Base-by-base conservation (phyloP, 768 basidiomycete species). In the Pholiota microspora region DNA sequence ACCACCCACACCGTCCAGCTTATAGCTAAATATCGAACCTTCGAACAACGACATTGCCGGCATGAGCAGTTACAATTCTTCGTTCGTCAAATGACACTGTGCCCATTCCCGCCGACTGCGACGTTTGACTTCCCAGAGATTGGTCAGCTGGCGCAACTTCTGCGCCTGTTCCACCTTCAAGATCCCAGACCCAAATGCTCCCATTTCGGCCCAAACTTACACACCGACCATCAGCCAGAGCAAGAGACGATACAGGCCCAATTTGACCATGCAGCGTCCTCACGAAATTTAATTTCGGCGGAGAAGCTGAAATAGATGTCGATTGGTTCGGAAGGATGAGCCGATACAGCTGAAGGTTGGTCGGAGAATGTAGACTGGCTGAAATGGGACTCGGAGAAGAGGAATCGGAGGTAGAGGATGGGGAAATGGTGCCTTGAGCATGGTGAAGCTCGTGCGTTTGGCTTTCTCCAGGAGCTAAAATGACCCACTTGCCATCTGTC, bases 401-500 rank as follows among this genome's bases (percentile, higher is more conserved):
- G 15, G 69, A 59, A n/a, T 58, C 56, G 6, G 65, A 61, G 46
- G 49, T 45, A 31, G 60, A 51, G 36, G 58, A 55, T 15, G 55
- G 34, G 16, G 59, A 40, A 24, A 62, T 38, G 15, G 64, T 49
- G n/a, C 54, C 31, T 6, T 67, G 38, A 55, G 27, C 23, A 38
- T 53, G 45, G 13, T 51, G 57, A 21, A 50, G 32, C 27, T 40
- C 27, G 4, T 42, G 18, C 32, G 46, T 61, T n/a, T 61, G 35
- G 9, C 55, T 49, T 57, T 78, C 75, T 27, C 78, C 83, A 12
- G 88, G 83, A 12, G 86, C 89, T 45, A 92, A 76, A 10, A 92
- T 85, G 15, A 83, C 84, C 88, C 89, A 93, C 75, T 89, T 92
- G 7, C 91, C 91, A 63, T 92, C 91, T 4, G 91, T 89, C 62